Conservation (phyloP, 169 alveolate genomes). For the Plasmodium inui region DNA sequence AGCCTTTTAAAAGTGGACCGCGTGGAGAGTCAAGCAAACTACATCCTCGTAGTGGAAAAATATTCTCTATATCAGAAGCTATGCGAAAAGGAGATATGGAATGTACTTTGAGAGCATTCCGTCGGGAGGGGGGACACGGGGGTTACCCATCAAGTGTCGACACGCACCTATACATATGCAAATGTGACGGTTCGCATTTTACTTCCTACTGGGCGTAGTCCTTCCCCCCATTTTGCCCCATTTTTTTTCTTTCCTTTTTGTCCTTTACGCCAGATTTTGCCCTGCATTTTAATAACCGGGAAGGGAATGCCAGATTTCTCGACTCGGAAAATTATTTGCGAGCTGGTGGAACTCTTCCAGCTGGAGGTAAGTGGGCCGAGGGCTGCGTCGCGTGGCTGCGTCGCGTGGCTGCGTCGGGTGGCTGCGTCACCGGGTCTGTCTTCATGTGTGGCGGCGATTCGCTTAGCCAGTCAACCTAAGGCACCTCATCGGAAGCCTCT, state of each 20-base stretch:
- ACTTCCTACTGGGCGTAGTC: not conserved
- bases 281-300: slow-evolving; percentile 78
- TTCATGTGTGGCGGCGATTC: not conserved
- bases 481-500: not conserved
- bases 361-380: slow-evolving; percentile 19
- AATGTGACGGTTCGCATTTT: not conserved
- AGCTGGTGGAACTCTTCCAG: slow-evolving; percentile 10
- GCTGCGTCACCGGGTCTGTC: not conserved
- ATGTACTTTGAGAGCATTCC: not conserved
- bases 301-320: slow-evolving; percentile 78
- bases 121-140: not conserved
- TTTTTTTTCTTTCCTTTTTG: not conserved
- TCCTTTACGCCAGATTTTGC: slow-evolving; percentile 52
- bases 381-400: not conserved
- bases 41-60: slow-evolving; percentile 79
- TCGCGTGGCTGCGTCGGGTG: not conserved
- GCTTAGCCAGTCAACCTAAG: not conserved
- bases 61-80: slow-evolving; percentile 77
- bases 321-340: slow-evolving; percentile 71
- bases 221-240: not conserved
- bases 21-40: slow-evolving; percentile 64
- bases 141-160: not conserved
- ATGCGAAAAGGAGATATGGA: slow-evolving; percentile 70
- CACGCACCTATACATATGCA: not conserved
- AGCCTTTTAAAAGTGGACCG: slow-evolving; percentile 51